Evolutionary conservation across 352 stramenopile species (phyloP).

Genomic region (Phytophthora vignae): DNA sequence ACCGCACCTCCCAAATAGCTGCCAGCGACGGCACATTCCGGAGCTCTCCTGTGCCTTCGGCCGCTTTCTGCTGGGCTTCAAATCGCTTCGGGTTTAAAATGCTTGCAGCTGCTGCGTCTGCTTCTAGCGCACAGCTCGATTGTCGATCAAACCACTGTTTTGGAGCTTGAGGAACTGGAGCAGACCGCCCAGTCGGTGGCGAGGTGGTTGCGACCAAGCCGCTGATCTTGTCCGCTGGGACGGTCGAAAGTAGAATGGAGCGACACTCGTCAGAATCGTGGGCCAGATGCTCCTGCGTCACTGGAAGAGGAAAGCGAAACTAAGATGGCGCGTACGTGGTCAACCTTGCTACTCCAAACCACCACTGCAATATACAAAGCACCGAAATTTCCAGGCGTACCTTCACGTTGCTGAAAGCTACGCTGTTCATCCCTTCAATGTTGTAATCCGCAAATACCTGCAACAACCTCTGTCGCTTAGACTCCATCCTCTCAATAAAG

Average conservation of each 20-base stretch:
- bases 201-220: slow-evolving; percentile 34
- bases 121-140: slow-evolving; percentile 74
- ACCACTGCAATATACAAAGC: neutral
- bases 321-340: slow-evolving; percentile 22
- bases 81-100: slow-evolving; percentile 76
- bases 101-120: slow-evolving; percentile 69
- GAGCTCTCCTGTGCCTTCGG: slow-evolving; percentile 48
- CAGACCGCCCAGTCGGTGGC: slow-evolving; percentile 37
- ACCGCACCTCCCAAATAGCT: slow-evolving; percentile 80
- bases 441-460: slow-evolving; percentile 93
- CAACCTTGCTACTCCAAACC: slow-evolving; percentile 9
- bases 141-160: slow-evolving; percentile 74
- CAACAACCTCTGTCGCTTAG: neutral
- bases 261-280: slow-evolving; percentile 27
- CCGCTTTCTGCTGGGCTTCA: slow-evolving; percentile 50
- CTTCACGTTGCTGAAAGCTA: slow-evolving; percentile 78
- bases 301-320: slow-evolving; percentile 77
- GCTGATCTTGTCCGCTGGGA: slow-evolving; percentile 44
- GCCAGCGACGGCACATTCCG: slow-evolving; percentile 81
- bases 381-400: slow-evolving; percentile 30
- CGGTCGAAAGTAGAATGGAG: slow-evolving; percentile 49
- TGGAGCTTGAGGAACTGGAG: slow-evolving; percentile 35
- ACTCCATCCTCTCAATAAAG: neutral
- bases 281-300: slow-evolving; percentile 58
- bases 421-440: slow-evolving; percentile 92